Percentiles rank a stretch among this genome's conserved stretches.
Conservation (phyloP, 805 yeast species). For the Dipodascus geniculatus region DNA sequence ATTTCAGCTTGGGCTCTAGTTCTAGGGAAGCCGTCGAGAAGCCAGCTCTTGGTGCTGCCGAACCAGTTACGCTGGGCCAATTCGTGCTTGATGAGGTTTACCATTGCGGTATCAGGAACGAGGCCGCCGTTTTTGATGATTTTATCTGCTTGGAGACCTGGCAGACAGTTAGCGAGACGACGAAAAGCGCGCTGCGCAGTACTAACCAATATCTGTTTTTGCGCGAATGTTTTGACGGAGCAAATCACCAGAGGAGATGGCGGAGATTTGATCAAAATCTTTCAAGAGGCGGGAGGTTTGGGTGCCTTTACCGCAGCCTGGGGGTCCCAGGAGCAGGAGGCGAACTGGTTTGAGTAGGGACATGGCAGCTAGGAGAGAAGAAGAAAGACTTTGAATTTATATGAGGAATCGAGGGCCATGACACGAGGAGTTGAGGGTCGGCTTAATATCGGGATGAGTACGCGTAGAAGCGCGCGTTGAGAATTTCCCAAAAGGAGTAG, state of each 20-base stretch:
- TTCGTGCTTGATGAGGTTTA: conserved; percentile 41
- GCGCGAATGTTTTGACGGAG: conserved; percentile 54
- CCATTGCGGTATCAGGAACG: conserved; percentile 65
- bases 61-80: conserved; percentile 35
- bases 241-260: conserved; percentile 79
- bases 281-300: conserved; percentile 57
- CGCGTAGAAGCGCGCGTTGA: no score
- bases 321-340: conserved; percentile 75
- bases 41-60: conserved; percentile 41
- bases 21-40: conserved; percentile 89
- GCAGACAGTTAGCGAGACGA: no score
- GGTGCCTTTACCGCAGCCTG: conserved; percentile 94
- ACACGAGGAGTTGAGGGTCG: no score
- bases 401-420: no score
- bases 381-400: background rate
- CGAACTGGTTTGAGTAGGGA: conserved; percentile 25
- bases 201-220: conserved; percentile 41
- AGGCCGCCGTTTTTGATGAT: conserved; percentile 54
- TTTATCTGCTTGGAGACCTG: conserved; percentile 34
- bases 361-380: background rate
- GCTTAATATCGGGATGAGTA: no score
- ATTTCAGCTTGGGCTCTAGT: conserved; percentile 60
- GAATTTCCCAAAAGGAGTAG: no score
- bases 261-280: conserved; percentile 37
- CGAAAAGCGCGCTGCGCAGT: background rate